Conservation (phyloP, 495 filamentous ascomycete genomes). For the Penicillium salamii region DNA sequence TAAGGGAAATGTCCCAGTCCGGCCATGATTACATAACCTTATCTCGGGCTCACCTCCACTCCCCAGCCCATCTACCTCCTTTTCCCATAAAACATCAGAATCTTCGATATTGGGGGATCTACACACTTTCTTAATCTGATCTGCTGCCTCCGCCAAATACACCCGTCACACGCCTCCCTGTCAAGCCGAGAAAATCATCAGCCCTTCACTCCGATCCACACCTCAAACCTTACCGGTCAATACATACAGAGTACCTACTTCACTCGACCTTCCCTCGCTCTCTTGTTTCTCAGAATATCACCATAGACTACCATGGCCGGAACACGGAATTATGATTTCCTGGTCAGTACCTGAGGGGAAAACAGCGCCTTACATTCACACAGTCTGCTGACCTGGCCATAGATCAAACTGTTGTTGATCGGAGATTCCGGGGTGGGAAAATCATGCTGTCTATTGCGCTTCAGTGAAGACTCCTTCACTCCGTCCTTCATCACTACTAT, state of each 20-base stretch:
- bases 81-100: conserved; percentile 2
- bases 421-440: conserved; percentile 98
- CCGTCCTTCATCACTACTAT: conserved; percentile 99
- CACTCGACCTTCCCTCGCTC: neutral
- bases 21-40: conserved; percentile 26
- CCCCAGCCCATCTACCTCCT: conserved; percentile 8
- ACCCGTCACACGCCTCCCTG: neutral
- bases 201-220: neutral
- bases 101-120: neutral
- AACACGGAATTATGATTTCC: conserved; percentile 96
- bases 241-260: neutral
- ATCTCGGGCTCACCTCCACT: conserved; percentile 29
- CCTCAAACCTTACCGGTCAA: neutral
- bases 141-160: too few relatives aligned
- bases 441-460: conserved; percentile 96
- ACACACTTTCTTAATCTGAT: too few relatives aligned
- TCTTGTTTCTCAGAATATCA: neutral
- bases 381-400: conserved; percentile 5
- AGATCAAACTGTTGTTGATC: conserved; percentile 99
- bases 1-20: too few relatives aligned
- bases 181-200: neutral
- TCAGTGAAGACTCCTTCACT: conserved; percentile 98
- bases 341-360: conserved; percentile 57
- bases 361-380: neutral
- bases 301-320: conserved; percentile 68